Evolutionary conservation across 768 basidiomycete species (phyloP).

Genomic region (Lentinula guzmanii): DNA sequence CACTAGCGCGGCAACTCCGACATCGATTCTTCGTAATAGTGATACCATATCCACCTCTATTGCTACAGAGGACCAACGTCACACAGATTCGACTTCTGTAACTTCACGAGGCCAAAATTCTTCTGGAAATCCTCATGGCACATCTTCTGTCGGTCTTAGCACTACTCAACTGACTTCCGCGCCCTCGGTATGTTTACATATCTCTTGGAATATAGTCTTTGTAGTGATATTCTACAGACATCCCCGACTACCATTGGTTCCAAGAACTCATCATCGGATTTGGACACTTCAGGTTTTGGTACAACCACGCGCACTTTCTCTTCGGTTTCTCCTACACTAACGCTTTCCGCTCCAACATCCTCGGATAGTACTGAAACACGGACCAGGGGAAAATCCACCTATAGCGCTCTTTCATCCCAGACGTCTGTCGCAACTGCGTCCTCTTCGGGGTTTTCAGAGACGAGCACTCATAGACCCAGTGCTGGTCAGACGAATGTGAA

Average conservation of each 20-base stretch:
- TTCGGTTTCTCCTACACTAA: background rate
- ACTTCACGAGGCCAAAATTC: background rate
- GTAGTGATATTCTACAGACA: background rate
- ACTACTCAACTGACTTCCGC: background rate
- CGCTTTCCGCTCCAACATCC: background rate
- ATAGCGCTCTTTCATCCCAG: background rate
- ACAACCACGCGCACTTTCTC: background rate
- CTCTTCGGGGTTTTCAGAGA: background rate
- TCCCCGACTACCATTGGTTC: background rate
- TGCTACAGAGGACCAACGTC: background rate
- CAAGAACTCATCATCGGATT: background rate
- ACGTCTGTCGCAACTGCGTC: background rate
- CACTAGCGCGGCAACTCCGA: too few species aligned
- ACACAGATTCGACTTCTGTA: background rate
- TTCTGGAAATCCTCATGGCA: background rate
- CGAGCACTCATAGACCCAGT: background rate
- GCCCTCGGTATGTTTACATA: background rate
- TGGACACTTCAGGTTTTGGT: background rate
- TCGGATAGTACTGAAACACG: background rate
- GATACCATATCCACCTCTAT: too few species aligned
- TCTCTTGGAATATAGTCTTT: background rate
- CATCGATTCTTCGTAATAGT: too few species aligned
- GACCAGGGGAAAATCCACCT: background rate
- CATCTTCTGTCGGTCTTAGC: background rate
- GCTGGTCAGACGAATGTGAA: too few species aligned